These are phyloP conservation scores for Pogostemon cablin DNA, from an alignment of 257 asterid species.

Conservation along the genomic window DNA sequence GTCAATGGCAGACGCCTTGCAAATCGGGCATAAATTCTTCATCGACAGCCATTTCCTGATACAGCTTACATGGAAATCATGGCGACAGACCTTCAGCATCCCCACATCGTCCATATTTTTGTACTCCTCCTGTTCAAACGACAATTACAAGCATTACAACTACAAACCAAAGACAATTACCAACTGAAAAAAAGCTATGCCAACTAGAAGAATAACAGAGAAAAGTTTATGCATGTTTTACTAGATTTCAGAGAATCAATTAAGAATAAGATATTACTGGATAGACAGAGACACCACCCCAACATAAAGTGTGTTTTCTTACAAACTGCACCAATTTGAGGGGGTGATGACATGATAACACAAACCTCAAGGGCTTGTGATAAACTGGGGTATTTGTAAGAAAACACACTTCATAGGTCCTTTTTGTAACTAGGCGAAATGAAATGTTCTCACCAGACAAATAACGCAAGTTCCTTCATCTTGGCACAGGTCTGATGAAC, in stretches of 20 bases:
- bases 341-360: neutral
- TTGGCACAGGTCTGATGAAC: constrained; percentile 54
- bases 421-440: neutral
- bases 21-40: constrained; percentile 72
- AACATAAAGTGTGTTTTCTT: neutral
- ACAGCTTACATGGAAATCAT: constrained; percentile 73
- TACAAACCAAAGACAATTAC: constrained; percentile 28
- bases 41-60: constrained; percentile 72
- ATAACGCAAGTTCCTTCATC: constrained; percentile 67
- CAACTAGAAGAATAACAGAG: neutral
- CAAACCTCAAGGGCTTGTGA: neutral
- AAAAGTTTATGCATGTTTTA: neutral
- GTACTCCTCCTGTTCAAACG: constrained; percentile 63
- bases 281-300: neutral
- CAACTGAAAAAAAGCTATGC: neutral
- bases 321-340: neutral
- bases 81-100: constrained; percentile 57
- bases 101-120: constrained; percentile 62
- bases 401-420: neutral
- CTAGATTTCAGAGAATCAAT: neutral
- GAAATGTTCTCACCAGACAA: constrained; percentile 61
- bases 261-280: neutral
- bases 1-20: constrained; percentile 63
- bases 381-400: neutral
- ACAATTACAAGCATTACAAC: constrained; percentile 5